Evolutionary conservation across 495 filamentous ascomycete genomes (phyloP), one percentile per base, ranked within the genome.

Genomic region (Delitschia confertaspora): DNA sequence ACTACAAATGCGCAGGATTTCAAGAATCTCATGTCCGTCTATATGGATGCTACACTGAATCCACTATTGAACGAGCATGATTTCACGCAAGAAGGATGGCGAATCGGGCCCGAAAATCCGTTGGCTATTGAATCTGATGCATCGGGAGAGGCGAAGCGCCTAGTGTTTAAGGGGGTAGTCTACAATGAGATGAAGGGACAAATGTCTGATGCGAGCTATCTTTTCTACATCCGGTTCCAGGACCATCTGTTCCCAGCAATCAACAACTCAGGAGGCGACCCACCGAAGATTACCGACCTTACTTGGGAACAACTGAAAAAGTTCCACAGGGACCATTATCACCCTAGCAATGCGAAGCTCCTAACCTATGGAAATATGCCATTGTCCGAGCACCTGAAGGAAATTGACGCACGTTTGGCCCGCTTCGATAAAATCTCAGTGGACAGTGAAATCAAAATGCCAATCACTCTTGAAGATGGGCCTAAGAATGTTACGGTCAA

Each of bases 101-200:
- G 91, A 21, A 73, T 98, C 44, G 91, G 91, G 1, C 91, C 91
- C 0, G 86, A 93, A 64, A 85, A 98, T 58, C 82, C 84, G 5
- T 68, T 72, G 30, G 73, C 74, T 14, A 54, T 71, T 2, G 52
- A 65, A 27, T 55, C 69, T 17, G 67, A 62, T 3, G 67, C 69
- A 8, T 53, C 64, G 25, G 56, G 61, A 44, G 68, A 57, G 60
- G 42, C 67, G 63, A 73, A 66, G 38, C 76, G 74, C 25, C 74
- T 96, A 14, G 80, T 95, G 10, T 98, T 98, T 71, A 98, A 98
- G 61, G 91, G 91, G 17, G 91, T 98, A 8, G 91, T 98, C 17
- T 98, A 98, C 64, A 98, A 98, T 58, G 91, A 98, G 66, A 98
- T 98, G 91, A 98, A 98, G 65, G 91, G 91, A 0, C 87, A 95